Conservation (phyloP, 371 early-diverging fungal species). For the Apophysomyces trapeziformis region DNA sequence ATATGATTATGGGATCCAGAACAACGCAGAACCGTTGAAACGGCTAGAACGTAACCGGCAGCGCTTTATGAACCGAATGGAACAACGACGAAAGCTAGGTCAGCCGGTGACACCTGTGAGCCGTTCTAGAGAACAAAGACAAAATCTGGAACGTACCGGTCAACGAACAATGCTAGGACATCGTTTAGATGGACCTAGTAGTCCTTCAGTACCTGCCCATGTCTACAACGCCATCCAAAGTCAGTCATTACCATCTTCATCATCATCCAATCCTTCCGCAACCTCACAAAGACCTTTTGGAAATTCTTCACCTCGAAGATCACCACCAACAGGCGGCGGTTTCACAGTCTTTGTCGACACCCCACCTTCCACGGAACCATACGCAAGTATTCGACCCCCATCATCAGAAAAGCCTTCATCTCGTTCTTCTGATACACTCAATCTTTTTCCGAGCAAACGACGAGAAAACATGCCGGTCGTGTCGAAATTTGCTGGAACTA, state of each 20-base stretch:
- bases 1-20: slow-evolving; percentile 55
- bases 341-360: slow-evolving; percentile 17
- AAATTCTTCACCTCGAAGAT: neutral
- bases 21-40: slow-evolving; percentile 56
- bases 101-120: slow-evolving; percentile 15
- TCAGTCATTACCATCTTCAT: neutral
- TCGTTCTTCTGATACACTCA: slow-evolving; percentile 35
- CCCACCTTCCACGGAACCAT: slow-evolving; percentile 15
- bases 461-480: slow-evolving; percentile 57
- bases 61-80: slow-evolving; percentile 10
- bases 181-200: slow-evolving; percentile 23
- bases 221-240: slow-evolving; percentile 20
- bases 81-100: slow-evolving; percentile 3
- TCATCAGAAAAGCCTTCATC: slow-evolving; percentile 20
- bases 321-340: neutral
- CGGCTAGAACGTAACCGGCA: slow-evolving; percentile 35
- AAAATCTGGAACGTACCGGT: slow-evolving; percentile 14
- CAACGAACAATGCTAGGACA: slow-evolving; percentile 32
- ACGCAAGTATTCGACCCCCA: slow-evolving; percentile 16
- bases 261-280: neutral
- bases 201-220: slow-evolving; percentile 22
- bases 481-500: slow-evolving; percentile 55
- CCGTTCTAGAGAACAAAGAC: slow-evolving; percentile 18
- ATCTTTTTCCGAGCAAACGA: slow-evolving; percentile 23
- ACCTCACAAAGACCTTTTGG: neutral